Percentiles rank a stretch among this genome's conserved stretches.
Evolutionary conservation across 495 filamentous ascomycete genomes (phyloP).

Genomic region (Trichoderma asperelloides): DNA sequence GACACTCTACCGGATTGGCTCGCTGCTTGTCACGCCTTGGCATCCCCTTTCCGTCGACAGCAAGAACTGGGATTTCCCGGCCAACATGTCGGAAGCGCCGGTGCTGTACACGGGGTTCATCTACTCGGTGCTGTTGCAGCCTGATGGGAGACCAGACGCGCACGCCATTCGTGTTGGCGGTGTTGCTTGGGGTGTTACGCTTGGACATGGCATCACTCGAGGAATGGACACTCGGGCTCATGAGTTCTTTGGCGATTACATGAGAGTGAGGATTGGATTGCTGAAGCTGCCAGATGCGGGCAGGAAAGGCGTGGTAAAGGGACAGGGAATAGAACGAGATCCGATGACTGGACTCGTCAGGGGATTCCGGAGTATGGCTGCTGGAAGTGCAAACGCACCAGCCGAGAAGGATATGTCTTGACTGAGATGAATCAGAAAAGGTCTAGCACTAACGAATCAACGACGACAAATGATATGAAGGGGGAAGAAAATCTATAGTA

Average conservation of each 20-base stretch:
- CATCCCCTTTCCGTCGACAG: conserved; percentile 26
- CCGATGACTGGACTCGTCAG: conserved; percentile 25
- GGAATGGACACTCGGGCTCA: conserved; percentile 29
- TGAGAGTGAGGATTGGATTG: conserved; percentile 22
- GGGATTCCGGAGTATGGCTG: conserved; percentile 21
- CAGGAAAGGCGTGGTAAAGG: conserved; percentile 25
- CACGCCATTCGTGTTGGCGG: conserved; percentile 29
- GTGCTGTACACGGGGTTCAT: conserved; percentile 30
- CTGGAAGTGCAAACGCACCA: background rate
- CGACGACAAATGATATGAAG: no score
- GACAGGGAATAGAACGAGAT: conserved; percentile 26
- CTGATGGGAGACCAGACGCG: conserved; percentile 25
- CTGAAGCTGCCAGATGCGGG: conserved; percentile 15
- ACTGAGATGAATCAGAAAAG: background rate
- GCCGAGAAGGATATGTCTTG: background rate
- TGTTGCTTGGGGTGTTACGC: conserved; percentile 32
- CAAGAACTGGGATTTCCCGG: conserved; percentile 28
- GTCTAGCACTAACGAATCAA: no score
- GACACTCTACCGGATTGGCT: conserved; percentile 19
- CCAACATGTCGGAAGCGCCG: conserved; percentile 13
- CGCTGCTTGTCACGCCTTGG: conserved; percentile 24
- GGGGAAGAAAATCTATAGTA: no score
- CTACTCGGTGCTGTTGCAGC: conserved; percentile 34
- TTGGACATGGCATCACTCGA: conserved; percentile 30
- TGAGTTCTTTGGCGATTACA: conserved; percentile 33